Base-by-base conservation (phyloP, 768 basidiomycete genomes). In the Tricholoma hemisulphureum region DNA sequence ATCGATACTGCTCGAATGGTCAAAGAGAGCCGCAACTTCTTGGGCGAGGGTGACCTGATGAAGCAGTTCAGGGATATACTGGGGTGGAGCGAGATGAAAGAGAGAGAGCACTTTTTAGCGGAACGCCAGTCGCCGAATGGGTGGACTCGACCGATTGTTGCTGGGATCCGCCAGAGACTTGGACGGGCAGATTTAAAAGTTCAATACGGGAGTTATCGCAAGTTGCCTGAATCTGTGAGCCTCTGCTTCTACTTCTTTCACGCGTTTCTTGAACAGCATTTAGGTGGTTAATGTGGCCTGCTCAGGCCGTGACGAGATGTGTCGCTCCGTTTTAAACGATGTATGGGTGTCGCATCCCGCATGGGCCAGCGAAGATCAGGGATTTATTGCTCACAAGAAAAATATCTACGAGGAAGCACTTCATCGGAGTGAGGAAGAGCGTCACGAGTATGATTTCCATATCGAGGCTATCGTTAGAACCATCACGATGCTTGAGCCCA, bases 381-480 rank as follows among this genome's bases (percentile, higher is more conserved):
- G 91, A 1, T 97, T 97, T 66, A 77, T 90, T 59, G 84, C 92
- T 0, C 89, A 94, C 69, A 89, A 90, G 75, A 97, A 96, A 81
- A 99, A 98, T 72, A 81, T 88, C 1, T 99, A 91, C 72, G 97
- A 98, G 71, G 97, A 98, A 67, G 95, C 95, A 0, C 80, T 98
- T 9, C 95, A 98, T 73, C 89, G 95, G 32, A 90, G 89, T 51
- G 97, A 99, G 67, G 97, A 99, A 71, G 97, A 99, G 69, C 86
- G 97, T 6, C 97, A 99, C 70, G 96, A 98, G 72, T 99, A 98
- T 70, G 96, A 98, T 70, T 98, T 97, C 77, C 94, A 98, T 70
- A 92, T 98, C 65, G 96, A 98, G 68, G 95, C 95, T 6, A 89
- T 98, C 65, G 82, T 86, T 9, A 88, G 95, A 53, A 97, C 96